Percentiles rank a stretch among this genome's conserved stretches.
Conservation (phyloP, 2,329 filamentous ascomycete species). For the Ophiostoma triangulosporum region DNA sequence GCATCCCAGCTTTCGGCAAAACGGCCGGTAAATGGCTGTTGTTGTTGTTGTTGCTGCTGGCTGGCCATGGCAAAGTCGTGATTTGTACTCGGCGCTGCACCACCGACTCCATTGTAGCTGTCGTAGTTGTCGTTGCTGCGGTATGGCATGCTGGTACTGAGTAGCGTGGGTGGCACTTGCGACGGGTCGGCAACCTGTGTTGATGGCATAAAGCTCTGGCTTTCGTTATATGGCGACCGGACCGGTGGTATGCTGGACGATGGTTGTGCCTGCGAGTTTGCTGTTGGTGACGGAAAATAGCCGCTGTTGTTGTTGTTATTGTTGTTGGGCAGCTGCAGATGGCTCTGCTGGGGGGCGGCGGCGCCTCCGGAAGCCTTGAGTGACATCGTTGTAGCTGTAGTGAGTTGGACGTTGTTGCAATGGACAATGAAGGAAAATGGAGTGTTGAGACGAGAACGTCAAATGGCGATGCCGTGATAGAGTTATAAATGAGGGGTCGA, state of each 20-base stretch:
- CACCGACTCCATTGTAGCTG: not conserved
- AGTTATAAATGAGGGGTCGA: not conserved
- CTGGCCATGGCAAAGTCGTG: conserved; percentile 11
- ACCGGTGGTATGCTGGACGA: conserved; percentile 4
- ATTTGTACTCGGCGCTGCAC: not conserved
- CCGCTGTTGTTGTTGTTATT: not conserved
- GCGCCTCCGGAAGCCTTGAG: not conserved
- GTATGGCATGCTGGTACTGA: conserved; percentile 14
- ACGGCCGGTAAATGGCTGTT: conserved; percentile 23
- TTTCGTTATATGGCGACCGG: conserved; percentile 11
- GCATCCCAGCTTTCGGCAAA: conserved; percentile 63
- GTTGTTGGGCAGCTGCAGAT: not conserved
- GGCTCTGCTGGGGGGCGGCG: not conserved
- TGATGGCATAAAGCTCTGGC: conserved; percentile 11
- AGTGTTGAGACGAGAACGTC: not conserved
- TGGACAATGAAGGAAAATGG: no score
- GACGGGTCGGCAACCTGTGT: conserved; percentile 10
- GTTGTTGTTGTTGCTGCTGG: conserved; percentile 2
- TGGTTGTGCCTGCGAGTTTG: not conserved
- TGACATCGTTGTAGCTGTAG: not conserved
- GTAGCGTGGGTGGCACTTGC: conserved; percentile 17
- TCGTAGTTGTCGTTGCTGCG: conserved; percentile 4
- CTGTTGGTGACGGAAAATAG: not conserved
- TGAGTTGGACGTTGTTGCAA: not conserved
- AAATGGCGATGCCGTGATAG: not conserved